Percentiles rank a stretch among this genome's conserved stretches.
Evolutionary conservation across 805 yeast species (phyloP).

Genomic region (Clavispora vitiphila): DNA sequence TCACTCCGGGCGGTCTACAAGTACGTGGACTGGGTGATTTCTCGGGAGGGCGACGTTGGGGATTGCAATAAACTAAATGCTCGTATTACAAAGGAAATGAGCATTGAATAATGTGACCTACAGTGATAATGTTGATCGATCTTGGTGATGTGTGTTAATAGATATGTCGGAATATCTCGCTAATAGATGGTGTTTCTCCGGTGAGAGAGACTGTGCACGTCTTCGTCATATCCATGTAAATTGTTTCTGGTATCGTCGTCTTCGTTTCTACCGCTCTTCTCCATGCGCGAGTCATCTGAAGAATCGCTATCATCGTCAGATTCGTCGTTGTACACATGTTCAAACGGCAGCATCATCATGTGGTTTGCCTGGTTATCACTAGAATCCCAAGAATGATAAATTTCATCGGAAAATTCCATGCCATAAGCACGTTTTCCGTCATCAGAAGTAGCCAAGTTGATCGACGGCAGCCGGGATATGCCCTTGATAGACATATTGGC

Average conservation of each 20-base stretch:
- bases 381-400: constrained; percentile 9
- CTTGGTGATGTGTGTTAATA: no score
- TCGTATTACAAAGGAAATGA: constrained; percentile 10
- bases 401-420: not conserved
- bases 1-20: constrained; percentile 14
- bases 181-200: constrained; percentile 3
- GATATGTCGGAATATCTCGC: constrained; percentile 1
- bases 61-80: constrained; percentile 27
- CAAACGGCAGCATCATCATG: not conserved
- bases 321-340: not conserved
- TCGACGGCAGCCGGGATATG: constrained; percentile 4
- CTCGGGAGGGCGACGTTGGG: constrained; percentile 18
- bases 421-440: not conserved
- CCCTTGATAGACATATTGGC: not conserved
- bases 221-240: not conserved
- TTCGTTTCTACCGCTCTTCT: not conserved
- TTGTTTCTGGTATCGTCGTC: not conserved
- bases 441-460: constrained; percentile 7
- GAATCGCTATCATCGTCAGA: constrained; percentile 1
- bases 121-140: no score
- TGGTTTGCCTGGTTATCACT: constrained; percentile 2
- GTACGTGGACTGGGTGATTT: constrained; percentile 20
- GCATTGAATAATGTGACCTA: not conserved
- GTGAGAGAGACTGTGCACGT: not conserved
- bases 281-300: constrained; percentile 1